phyloP scores from a whole-genome alignment of 1,284 basidiomycete genomes.

The Retiboletus fuscus region DNA sequence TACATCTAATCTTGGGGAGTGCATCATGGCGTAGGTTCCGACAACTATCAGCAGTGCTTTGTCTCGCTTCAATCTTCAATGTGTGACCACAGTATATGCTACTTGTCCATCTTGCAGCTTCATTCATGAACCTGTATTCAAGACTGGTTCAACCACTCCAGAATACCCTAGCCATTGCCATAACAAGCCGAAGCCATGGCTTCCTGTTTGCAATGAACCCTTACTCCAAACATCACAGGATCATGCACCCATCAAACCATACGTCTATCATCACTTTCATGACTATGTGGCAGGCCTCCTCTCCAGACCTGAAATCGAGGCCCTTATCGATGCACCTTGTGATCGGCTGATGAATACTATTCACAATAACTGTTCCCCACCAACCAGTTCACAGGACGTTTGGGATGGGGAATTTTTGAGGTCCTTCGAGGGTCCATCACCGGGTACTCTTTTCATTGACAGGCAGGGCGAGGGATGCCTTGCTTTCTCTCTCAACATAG shows the following conservation, averaged over 20 bases:
- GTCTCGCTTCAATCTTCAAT: conserved; percentile 9
- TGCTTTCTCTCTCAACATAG: background rate
- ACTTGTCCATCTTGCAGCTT: conserved; percentile 20
- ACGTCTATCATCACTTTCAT: conserved; percentile 16
- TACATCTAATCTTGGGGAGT: background rate
- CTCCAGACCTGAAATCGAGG: conserved; percentile 8
- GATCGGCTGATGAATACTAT: conserved; percentile 14
- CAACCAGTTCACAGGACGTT: conserved; percentile 5
- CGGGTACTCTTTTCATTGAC: background rate
- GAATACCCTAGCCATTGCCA: conserved; percentile 15
- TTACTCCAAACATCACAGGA: background rate
- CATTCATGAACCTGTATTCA: conserved; percentile 8
- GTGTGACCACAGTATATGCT: conserved; percentile 2
- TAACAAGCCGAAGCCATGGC: conserved; percentile 2
- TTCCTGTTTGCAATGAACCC: conserved; percentile 10
- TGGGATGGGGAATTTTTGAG: conserved; percentile 19
- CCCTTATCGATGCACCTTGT: conserved; percentile 13
- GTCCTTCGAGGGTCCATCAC: background rate
- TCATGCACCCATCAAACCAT: conserved; percentile 19
- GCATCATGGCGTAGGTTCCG: conserved; percentile 5
- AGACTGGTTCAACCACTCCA: conserved; percentile 4
- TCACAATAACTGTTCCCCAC: background rate
- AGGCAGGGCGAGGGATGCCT: background rate
- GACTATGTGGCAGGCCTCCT: conserved; percentile 7
- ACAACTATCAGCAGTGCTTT: background rate